Evolutionary conservation across 352 stramenopile species (phyloP).

Genomic region (Thalassiosira hispida): DNA sequence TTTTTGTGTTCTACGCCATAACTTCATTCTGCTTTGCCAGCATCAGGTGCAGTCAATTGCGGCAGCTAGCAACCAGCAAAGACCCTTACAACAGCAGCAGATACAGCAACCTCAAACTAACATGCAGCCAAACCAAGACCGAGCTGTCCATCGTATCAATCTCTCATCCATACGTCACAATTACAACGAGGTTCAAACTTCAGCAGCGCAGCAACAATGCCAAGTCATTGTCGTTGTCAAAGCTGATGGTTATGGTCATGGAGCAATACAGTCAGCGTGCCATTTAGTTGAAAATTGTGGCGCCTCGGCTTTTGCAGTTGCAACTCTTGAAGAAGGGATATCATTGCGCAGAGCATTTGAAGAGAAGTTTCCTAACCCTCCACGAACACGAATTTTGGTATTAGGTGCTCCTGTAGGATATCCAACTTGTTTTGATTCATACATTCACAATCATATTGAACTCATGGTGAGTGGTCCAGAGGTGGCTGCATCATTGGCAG

Average conservation of each 20-base stretch:
- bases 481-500: conserved; percentile 49
- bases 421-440: conserved; percentile 68
- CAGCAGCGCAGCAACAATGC: conserved; percentile 62
- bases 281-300: conserved; percentile 66
- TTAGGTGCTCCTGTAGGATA: conserved; percentile 65
- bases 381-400: conserved; percentile 62
- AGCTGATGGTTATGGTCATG: conserved; percentile 79
- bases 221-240: conserved; percentile 78
- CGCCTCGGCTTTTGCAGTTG: conserved; percentile 73
- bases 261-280: conserved; percentile 58
- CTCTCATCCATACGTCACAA: conserved; percentile 66
- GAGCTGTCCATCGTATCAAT: conserved; percentile 64
- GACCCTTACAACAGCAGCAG: not conserved
- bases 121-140: conserved; percentile 11
- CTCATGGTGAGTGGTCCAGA: conserved; percentile 69
- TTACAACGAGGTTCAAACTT: conserved; percentile 56
- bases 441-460: conserved; percentile 72
- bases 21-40: too few species aligned
- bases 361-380: conserved; percentile 32
- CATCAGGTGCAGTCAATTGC: too few species aligned
- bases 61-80: too few species aligned
- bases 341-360: conserved; percentile 61
- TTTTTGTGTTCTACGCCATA: too few species aligned
- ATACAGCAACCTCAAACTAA: not conserved
- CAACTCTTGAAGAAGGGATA: conserved; percentile 61